phyloP scores from a whole-genome alignment of 306 rosid genomes.

The Mimosa bimucronata region DNA sequence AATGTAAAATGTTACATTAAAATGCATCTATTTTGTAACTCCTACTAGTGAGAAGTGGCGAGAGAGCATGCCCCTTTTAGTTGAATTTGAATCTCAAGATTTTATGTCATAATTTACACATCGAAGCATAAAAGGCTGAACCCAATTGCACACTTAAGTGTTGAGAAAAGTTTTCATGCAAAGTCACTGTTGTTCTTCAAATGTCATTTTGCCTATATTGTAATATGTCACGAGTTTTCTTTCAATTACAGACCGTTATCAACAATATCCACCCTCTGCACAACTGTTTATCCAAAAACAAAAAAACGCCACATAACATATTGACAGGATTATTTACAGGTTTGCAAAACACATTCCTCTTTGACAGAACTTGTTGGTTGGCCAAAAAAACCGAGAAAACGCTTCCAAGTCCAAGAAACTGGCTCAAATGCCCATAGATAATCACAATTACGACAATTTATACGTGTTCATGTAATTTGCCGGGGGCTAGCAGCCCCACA shows the following conservation, averaged over 20 bases:
- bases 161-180: too few species aligned
- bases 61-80: neutral
- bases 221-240: neutral
- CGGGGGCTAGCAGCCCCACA: neutral
- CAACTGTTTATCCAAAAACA: neutral
- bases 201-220: neutral
- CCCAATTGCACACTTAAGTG: too few species aligned
- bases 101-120: too few species aligned
- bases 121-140: too few species aligned
- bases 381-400: neutral
- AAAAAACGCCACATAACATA: neutral
- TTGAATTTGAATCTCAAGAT: too few species aligned
- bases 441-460: slow-evolving; percentile 26
- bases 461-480: slow-evolving; percentile 25
- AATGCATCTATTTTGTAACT: neutral
- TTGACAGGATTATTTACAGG: neutral
- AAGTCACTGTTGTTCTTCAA: neutral
- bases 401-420: slow-evolving; percentile 11
- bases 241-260: neutral
- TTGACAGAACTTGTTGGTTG: neutral
- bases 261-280: neutral
- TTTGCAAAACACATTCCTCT: neutral
- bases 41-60: neutral
- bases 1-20: neutral
- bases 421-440: slow-evolving; percentile 11